Conservation (phyloP, 129 eudicot species). For the carrot (Daucus carota) region DNA sequence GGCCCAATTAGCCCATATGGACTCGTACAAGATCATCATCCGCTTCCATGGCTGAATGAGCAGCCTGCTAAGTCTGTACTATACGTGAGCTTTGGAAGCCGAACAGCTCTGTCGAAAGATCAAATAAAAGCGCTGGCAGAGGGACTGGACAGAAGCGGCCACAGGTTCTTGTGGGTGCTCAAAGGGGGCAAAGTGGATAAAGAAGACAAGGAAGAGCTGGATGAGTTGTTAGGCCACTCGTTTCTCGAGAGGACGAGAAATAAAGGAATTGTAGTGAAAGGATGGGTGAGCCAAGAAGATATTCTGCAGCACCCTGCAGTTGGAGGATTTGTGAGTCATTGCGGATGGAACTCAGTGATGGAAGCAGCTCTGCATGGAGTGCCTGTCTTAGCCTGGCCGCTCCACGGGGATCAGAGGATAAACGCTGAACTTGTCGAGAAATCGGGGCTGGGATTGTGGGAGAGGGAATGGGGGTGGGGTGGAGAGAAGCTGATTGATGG, state of each 20-base stretch:
- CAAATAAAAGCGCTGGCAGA: constrained; percentile 27
- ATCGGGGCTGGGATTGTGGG: constrained; percentile 48
- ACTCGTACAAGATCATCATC: constrained; percentile 12
- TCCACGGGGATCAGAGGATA: constrained; percentile 41
- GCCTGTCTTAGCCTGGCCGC: constrained; percentile 53
- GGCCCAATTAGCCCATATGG: constrained; percentile 1
- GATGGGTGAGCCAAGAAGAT: constrained; percentile 51
- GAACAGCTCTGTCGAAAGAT: constrained; percentile 27
- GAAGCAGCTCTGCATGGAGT: constrained; percentile 44
- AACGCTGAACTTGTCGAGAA: constrained; percentile 41
- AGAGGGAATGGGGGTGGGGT: constrained; percentile 36
- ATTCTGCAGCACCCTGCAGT: constrained; percentile 32
- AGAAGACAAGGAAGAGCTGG: constrained; percentile 30
- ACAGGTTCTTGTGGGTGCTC: constrained; percentile 39
- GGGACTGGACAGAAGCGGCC: constrained; percentile 37
- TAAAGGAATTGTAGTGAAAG: constrained; percentile 38
- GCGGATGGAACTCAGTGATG: constrained; percentile 55
- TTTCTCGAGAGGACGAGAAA: constrained; percentile 23
- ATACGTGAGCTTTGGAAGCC: constrained; percentile 36
- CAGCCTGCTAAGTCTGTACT: constrained; percentile 37
- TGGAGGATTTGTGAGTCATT: constrained; percentile 48
- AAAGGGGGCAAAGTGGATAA: constrained; percentile 38
- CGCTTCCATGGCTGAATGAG: constrained; percentile 36
- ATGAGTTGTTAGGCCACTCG: constrained; percentile 26
- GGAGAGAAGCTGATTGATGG: constrained; percentile 28